Evolutionary conservation across 306 rosid species (phyloP), one percentile per base, ranked within the genome.

Genomic region (Quercus berberidifolia): DNA sequence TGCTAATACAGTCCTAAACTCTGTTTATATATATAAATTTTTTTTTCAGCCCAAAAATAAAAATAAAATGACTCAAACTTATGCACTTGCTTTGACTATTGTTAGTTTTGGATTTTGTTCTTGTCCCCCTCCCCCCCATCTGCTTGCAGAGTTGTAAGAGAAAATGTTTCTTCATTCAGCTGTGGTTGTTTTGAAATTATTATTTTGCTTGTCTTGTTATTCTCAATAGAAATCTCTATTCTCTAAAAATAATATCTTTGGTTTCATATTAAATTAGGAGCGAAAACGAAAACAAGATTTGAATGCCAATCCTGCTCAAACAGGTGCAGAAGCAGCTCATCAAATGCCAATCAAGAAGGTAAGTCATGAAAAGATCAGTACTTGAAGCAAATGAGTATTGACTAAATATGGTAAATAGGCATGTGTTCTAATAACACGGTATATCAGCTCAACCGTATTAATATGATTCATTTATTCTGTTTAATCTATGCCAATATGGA

Each of bases 251-350:
- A 60, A 57, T n/a, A 31, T 49, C 41, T 35, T 78, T 64, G 59
- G 71, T 74, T 75, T 69, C 20, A 57, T 30, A 1, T 71, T 28
- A 57, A 76, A 60, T 20, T 74, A 91, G 96, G 94, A 89, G 85
- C 76, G 76, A 79, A 87, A 77, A 54, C 77, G 79, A 30, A 86
- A 64, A 84, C 88, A 80, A 62, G 82, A 85, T 80, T 78, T 79
- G 46, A 82, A 87, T 79, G 88, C 86, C 58, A 86, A 84, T 82
- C 91, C 96, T 80, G 97, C 94, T 76, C 90, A 90, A 84, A 89
- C 96, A 23, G 90, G 94, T 74, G 89, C 83, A n/a, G 98, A 89
- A 81, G 92, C 94, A 35, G 76, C 92, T 41, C 84, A 87, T 31
- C 90, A 86, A 80, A 89, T 88, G 92, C 78, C 87, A 72, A 83